Percentiles rank a stretch among this genome's conserved stretches.
Conservation (phyloP, 768 basidiomycete species). For the Suillus discolor region DNA sequence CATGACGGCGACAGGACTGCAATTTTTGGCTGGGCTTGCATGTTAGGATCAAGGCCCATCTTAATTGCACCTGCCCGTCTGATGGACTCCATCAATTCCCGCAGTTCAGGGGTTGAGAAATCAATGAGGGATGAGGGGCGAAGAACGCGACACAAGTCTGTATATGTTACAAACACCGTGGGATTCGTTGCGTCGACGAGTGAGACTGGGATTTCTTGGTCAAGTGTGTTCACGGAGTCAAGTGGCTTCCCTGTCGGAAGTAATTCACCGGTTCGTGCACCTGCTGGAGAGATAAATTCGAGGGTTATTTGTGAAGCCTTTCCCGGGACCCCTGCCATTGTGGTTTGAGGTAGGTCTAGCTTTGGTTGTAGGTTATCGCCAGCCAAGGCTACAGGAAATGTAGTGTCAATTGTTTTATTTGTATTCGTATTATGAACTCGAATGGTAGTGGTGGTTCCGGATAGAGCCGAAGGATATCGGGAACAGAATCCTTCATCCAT, state of each 20-base stretch:
- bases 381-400: constrained; percentile 53
- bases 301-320: constrained; percentile 64
- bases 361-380: constrained; percentile 32
- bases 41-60: constrained; percentile 66
- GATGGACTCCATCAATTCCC: constrained; percentile 49
- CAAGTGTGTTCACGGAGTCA: constrained; percentile 44
- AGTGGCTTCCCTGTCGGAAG: constrained; percentile 59
- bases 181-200: constrained; percentile 79
- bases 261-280: constrained; percentile 71
- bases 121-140: constrained; percentile 7
- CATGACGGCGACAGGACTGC: constrained; percentile 50
- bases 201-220: constrained; percentile 42
- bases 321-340: constrained; percentile 71
- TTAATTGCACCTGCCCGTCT: constrained; percentile 54
- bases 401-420: constrained; percentile 65
- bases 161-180: constrained; percentile 58
- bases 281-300: constrained; percentile 67
- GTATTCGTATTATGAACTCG: constrained; percentile 76
- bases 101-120: constrained; percentile 15
- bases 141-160: constrained; percentile 44
- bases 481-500: constrained; percentile 63
- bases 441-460: constrained; percentile 41
- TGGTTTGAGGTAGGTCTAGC: constrained; percentile 49
- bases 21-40: constrained; percentile 73
- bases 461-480: not conserved